Percentiles rank a stretch among this genome's conserved stretches.
These are phyloP conservation scores for Aurinia saxatilis DNA, from an alignment of 345 rosid species.

Conservation along the genomic window DNA sequence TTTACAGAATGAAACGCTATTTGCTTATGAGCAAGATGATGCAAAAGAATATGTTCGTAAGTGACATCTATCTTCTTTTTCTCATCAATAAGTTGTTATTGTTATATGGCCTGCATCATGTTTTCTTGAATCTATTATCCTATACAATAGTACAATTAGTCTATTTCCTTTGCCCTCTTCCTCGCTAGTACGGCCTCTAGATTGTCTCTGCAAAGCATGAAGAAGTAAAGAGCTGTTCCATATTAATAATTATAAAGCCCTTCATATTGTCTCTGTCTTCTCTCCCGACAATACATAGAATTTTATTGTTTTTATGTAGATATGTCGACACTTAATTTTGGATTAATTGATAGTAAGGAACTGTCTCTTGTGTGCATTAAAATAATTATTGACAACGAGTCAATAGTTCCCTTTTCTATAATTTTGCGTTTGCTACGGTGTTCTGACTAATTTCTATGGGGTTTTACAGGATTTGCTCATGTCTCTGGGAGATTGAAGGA, in stretches of 20 bases:
- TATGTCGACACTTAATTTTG: no score
- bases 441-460: background rate
- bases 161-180: background rate
- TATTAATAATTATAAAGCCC: background rate
- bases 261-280: background rate
- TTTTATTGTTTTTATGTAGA: no score
- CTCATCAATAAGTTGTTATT: background rate
- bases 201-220: slow-evolving; percentile 5
- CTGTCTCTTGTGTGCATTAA: background rate
- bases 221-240: background rate
- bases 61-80: slow-evolving; percentile 20
- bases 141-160: background rate
- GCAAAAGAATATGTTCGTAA: slow-evolving; percentile 51
- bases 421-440: background rate
- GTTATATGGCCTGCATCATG: slow-evolving; percentile 2
- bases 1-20: slow-evolving; percentile 34
- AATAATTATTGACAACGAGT: background rate
- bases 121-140: slow-evolving; percentile 3
- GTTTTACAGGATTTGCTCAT: slow-evolving; percentile 39
- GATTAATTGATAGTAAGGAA: background rate
- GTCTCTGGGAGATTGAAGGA: slow-evolving; percentile 48
- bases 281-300: background rate
- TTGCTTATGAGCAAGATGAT: slow-evolving; percentile 49
- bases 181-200: background rate
- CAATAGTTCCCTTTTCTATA: background rate